Percentiles rank a stretch among this genome's conserved stretches.
These are phyloP conservation scores for Lasiodiplodia sp. DNA, from an alignment of 2,329 filamentous ascomycete species.

Conservation along the genomic window DNA sequence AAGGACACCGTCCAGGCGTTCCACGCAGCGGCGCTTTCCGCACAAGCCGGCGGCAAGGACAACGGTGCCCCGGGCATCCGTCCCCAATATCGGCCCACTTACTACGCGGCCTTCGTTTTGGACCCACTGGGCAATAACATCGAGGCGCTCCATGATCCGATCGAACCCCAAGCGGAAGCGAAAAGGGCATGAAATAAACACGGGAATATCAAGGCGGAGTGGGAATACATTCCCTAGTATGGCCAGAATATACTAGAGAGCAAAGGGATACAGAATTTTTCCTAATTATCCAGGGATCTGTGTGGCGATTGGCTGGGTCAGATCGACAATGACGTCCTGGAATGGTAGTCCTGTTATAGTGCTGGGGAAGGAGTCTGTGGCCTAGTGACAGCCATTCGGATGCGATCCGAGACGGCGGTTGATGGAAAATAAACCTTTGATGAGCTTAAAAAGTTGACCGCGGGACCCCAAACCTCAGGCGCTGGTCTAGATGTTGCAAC, in stretches of 20 bases:
- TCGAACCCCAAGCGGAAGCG: background rate
- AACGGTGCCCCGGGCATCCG: conserved; percentile 40
- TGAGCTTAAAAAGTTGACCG: background rate
- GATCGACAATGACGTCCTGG: background rate
- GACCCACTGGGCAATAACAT: conserved; percentile 35
- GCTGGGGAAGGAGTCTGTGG: background rate
- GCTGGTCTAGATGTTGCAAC: background rate
- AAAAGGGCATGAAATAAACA: background rate
- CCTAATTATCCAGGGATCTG: background rate
- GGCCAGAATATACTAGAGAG: background rate
- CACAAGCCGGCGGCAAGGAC: conserved; percentile 36
- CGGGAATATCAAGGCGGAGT: background rate
- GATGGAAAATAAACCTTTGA: background rate
- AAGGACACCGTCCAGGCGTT: conserved; percentile 13
- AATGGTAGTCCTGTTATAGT: background rate
- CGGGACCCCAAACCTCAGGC: background rate
- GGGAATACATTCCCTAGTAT: background rate
- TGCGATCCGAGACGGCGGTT: background rate
- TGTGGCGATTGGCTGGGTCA: no score
- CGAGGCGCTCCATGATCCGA: conserved; percentile 3
- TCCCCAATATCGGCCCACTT: conserved; percentile 38
- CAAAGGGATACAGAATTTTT: no score
- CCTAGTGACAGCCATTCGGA: background rate
- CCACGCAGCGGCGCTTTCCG: conserved; percentile 20
- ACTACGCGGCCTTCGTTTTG: conserved; percentile 40